These are phyloP conservation scores for Chimonanthus salicifolius DNA, from an alignment of 164 flowering plant genomes.

Conservation along the genomic window DNA sequence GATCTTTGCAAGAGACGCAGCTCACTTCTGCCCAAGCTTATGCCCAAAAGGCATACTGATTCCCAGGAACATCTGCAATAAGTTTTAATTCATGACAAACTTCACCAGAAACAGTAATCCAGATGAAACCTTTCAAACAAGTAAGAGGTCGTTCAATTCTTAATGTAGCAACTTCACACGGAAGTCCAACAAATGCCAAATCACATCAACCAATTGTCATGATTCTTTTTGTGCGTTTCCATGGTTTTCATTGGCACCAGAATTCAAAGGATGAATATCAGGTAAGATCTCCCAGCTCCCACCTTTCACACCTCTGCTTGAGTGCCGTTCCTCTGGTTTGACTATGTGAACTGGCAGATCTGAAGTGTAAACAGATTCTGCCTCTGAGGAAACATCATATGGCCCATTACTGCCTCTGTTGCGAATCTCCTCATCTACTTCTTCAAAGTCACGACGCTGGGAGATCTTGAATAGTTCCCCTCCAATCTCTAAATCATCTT, in stretches of 20 bases:
- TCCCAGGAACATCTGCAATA: not conserved
- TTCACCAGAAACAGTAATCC: slow-evolving; percentile 1
- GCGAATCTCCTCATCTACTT: slow-evolving; percentile 55
- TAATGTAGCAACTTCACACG: not conserved
- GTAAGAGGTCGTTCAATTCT: not conserved
- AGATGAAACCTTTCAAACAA: slow-evolving; percentile 1
- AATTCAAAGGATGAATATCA: slow-evolving; percentile 33
- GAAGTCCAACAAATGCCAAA: not conserved
- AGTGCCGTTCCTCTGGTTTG: slow-evolving; percentile 43
- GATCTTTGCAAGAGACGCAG: slow-evolving; percentile 2
- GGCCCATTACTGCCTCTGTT: slow-evolving; percentile 69
- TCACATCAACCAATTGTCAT: not conserved
- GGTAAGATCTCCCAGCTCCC: slow-evolving; percentile 72
- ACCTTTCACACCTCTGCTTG: slow-evolving; percentile 66
- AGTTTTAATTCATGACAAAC: not conserved
- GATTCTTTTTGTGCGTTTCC: slow-evolving; percentile 20
- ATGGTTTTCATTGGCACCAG: slow-evolving; percentile 37
- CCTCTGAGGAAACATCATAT: slow-evolving; percentile 42
- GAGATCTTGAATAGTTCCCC: slow-evolving; percentile 80
- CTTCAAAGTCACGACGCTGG: slow-evolving; percentile 68
- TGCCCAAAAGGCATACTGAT: not conserved
- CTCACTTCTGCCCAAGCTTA: not conserved
- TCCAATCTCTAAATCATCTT: slow-evolving; percentile 81
- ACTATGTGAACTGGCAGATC: slow-evolving; percentile 41
- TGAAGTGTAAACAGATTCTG: slow-evolving; percentile 43